Evolutionary conservation across 2,329 filamentous ascomycete genomes (phyloP), one percentile per base, ranked within the genome.

Genomic region (Pleurostoma richardsiae): DNA sequence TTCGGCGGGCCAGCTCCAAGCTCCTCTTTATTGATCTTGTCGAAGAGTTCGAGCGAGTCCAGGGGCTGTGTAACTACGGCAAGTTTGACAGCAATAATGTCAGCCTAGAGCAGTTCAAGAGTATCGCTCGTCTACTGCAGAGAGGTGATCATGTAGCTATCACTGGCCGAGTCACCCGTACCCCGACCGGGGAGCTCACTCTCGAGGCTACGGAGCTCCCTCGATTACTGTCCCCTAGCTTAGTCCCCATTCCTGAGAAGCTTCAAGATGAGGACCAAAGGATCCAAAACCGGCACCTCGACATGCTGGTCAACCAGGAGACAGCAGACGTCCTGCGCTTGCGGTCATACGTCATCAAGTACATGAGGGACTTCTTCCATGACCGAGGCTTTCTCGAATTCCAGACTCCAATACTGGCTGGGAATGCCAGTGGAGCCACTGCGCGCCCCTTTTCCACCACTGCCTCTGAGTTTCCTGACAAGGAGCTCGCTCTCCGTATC

Each of bases 371-470:
- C 44, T 89, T 86, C 62, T 81, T 97, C 46, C 73, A 88, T 49
- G 73, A 81, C 6, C 75, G 79, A 41, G 77, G 79, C 5, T 96
- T 96, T 59, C 71, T 90, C 45, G 91, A 96, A 67, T 90, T 97
- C 41, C 88, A 87, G 56, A 99, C 94, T 0, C 94, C 94, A 1
- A 89, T 97, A 48, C 74, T 99, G 44, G 85, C 88, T 6, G 82
- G 85, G 41, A 79, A 83, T 43, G 90, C 91, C 2, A 87, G 90
- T n/a, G 94, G 94, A 39, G 94, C 94, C 4, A 77, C 85, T 38
- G 94, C 94, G 2, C 83, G 88, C 42, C 89, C 94, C 0, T 99
- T 99, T 63, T 75, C 84, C 54, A 97, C 91, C 0, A 70, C 74
- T 40, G 85, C 90, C 6, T 88, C 86, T 1, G 89, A 91, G 59